Percentiles rank a stretch among this genome's conserved stretches.
phyloP scores from a whole-genome alignment of 2,329 filamentous ascomycete genomes.

The Pseudogymnoascus sp. region DNA sequence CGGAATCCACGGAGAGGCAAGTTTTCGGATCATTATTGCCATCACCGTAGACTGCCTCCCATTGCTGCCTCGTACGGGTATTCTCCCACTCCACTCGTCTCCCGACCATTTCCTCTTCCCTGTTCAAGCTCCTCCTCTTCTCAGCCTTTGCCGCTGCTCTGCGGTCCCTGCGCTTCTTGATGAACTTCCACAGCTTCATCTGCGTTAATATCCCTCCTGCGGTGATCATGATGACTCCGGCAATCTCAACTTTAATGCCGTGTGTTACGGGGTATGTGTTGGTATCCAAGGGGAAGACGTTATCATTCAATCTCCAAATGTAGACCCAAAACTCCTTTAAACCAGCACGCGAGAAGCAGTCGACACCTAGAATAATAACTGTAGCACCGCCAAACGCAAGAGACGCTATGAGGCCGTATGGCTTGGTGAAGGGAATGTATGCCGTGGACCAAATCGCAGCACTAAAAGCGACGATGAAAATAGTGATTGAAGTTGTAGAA shows the following conservation, averaged over 20 bases:
- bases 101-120: constrained; percentile 63
- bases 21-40: constrained; percentile 9
- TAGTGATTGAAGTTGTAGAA: constrained; percentile 52
- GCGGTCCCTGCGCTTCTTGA: constrained; percentile 53
- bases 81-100: constrained; percentile 56
- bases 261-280: constrained; percentile 77
- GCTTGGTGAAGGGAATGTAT: constrained; percentile 68
- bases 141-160: constrained; percentile 43
- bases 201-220: constrained; percentile 75
- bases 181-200: constrained; percentile 74
- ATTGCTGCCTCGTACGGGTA: constrained; percentile 54
- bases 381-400: constrained; percentile 80
- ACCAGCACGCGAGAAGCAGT: constrained; percentile 83
- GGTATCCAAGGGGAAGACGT: constrained; percentile 69
- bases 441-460: constrained; percentile 63
- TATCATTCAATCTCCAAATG: constrained; percentile 73
- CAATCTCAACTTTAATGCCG: constrained; percentile 78
- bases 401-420: constrained; percentile 66
- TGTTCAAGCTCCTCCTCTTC: constrained; percentile 46
- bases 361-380: constrained; percentile 70
- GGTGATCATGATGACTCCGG: constrained; percentile 65
- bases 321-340: constrained; percentile 96
- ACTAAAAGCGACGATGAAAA: constrained; percentile 69
- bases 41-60: constrained; percentile 62
- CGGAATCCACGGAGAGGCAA: constrained; percentile 20